These are phyloP conservation scores for Dinochytrium kinnereticum DNA, from an alignment of 371 early-diverging fungal species.

Conservation along the genomic window DNA sequence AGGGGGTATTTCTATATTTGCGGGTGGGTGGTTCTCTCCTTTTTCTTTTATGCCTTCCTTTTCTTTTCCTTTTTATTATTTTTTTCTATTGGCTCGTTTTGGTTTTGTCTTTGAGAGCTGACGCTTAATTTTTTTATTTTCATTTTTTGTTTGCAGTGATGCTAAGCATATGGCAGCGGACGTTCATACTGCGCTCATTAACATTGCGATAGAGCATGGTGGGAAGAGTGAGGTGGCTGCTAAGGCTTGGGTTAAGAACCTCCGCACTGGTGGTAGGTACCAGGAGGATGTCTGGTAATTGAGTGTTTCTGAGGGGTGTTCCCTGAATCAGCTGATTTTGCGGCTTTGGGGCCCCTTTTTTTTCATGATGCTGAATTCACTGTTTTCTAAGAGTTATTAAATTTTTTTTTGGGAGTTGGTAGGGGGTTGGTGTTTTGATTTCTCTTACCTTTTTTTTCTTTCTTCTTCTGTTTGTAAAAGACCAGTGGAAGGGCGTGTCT, in stretches of 20 bases:
- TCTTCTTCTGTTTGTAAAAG: not conserved
- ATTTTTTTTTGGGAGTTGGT: not conserved
- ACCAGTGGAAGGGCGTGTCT: not conserved
- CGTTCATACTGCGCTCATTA: slow-evolving; percentile 72
- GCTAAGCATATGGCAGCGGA: slow-evolving; percentile 96
- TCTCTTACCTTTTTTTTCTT: not conserved
- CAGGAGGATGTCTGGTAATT: slow-evolving; percentile 92
- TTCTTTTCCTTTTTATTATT: not conserved
- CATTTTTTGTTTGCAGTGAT: slow-evolving; percentile 58
- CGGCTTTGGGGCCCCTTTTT: not conserved
- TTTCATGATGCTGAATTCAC: not conserved
- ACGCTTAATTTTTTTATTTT: not conserved
- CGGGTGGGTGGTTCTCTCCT: slow-evolving; percentile 55
- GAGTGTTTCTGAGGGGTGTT: not conserved
- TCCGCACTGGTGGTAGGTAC: slow-evolving; percentile 81
- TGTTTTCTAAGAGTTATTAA: not conserved
- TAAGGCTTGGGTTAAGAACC: slow-evolving; percentile 77
- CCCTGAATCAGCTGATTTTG: not conserved
- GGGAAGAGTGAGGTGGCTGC: slow-evolving; percentile 72
- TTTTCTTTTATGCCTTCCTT: not conserved
- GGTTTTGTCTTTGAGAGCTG: too few relatives aligned
- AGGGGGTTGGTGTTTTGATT: not conserved
- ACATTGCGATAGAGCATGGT: slow-evolving; percentile 73
- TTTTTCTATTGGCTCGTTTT: not conserved
- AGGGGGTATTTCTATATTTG: slow-evolving; percentile 90